These are phyloP conservation scores for Spinacia oleracea DNA, from an alignment of 179 eudicot species.

Conservation along the genomic window DNA sequence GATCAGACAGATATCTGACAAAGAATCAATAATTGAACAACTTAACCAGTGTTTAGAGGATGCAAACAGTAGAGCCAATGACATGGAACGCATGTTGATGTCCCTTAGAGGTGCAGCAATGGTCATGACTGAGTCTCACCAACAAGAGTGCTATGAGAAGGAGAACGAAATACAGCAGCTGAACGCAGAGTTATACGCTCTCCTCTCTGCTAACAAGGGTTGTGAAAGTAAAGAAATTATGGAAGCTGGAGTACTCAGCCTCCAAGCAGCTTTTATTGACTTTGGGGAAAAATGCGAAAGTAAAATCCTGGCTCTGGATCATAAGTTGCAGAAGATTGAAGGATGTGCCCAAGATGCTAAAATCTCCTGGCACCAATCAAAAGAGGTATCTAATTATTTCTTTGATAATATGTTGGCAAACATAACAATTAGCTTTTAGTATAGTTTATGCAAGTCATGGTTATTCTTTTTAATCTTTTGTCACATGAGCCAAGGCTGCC, in stretches of 20 bases:
- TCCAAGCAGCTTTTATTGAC: conserved; percentile 49
- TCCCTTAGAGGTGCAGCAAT: conserved; percentile 88
- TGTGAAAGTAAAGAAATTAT: conserved; percentile 45
- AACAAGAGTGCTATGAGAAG: conserved; percentile 65
- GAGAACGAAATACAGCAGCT: conserved; percentile 58
- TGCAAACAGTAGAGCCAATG: conserved; percentile 56
- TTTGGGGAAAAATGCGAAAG: conserved; percentile 54
- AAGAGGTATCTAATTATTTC: conserved; percentile 47
- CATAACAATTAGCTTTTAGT: neutral
- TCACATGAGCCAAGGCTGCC: neutral
- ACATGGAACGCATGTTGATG: conserved; percentile 76
- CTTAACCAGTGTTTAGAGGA: conserved; percentile 63
- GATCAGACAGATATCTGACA: conserved; percentile 55
- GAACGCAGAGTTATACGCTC: conserved; percentile 53
- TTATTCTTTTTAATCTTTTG: neutral
- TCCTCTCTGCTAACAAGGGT: conserved; percentile 42
- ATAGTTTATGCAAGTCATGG: neutral
- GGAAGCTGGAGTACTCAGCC: conserved; percentile 40
- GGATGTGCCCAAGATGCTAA: conserved; percentile 43
- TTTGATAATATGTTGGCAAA: neutral
- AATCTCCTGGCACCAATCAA: conserved; percentile 48
- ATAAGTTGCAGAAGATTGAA: conserved; percentile 52
- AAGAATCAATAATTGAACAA: conserved; percentile 60
- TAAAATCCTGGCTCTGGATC: conserved; percentile 45
- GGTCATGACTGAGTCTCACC: conserved; percentile 79